Evolutionary conservation across 768 basidiomycete genomes (phyloP), one percentile per base, ranked within the genome.

Genomic region (Austroboletus festivus): DNA sequence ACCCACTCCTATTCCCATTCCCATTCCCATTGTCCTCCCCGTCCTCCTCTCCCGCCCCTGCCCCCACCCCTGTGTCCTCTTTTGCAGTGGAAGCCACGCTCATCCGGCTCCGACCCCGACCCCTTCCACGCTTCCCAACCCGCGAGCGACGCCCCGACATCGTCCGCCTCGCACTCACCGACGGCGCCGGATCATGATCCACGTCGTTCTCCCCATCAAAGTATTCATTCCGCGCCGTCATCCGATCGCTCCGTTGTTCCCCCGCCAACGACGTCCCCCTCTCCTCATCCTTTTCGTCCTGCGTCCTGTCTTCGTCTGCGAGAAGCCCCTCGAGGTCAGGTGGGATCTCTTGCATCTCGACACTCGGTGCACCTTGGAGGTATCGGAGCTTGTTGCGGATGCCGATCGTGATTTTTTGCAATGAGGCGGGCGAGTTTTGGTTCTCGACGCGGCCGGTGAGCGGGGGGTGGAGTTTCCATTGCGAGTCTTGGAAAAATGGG

Each of bases 311-410:
- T 62, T 92, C 89, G 46, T 85, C 82, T 4, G 77, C 81, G 23
- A 94, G 67, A 60, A 89, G 77, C 1, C 81, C 86, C 53, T 84
- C 85, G 15, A 99, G 71, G 58, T 94, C 87, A 0, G 94, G 94
- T 4, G 96, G 95, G 22, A 98, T 90, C 68, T 97, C 93, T 60
- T 93, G 89, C 89, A 98, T 89, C 55, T 83, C 83, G 10, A 98
- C 91, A 62, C 90, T 93, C n/a, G 95, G 95, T 35, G 95, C 96
- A 26, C 94, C 93, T 52, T 93, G 87, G 13, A 98, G 73, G 65
- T 93, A 97, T 24, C 95, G 77, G 38, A 99, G 72, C 66, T 95
- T 93, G 59, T 86, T 92, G 22, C 86, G 81, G 39, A 94, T 85
- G 52, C 77, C 83, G 49, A 88, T 75, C n/a, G 88, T 84, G 56